Base-by-base conservation (phyloP, 805 yeast genomes). In the Zygosaccharomyces pseudorouxii region DNA sequence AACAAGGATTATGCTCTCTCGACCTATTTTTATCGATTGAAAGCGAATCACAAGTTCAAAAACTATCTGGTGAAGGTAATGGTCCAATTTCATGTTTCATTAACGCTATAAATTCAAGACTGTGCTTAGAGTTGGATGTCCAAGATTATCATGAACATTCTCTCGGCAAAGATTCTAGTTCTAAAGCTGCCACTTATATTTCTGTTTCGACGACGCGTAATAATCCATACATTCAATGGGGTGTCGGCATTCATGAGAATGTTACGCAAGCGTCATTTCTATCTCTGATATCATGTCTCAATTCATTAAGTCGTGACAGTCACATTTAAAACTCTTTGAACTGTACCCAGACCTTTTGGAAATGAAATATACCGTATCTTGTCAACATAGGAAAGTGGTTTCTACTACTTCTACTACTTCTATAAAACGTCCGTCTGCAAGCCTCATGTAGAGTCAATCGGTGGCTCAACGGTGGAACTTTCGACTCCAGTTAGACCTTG, bases 241-340 rank as follows among this genome's bases (percentile, higher is more conserved):
- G 97, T 70, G 90, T 90, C 50, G 97, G 96, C 62, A 81, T 89
- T 52, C 84, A 87, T 64, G 92, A 84, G 69, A 96, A 90, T 69
- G 93, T 87, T 46, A 83, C 95, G 19, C 84, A 83, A 62, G 93
- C 97, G 42, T 82, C 95, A 5, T 78, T 87, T 59, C 75, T 78
- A 57, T 79, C 92, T 10, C 74, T 85, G 53, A 63, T 83, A 38
- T 80, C 90, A 12, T 75, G 84, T 48, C 72, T 85, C 41, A 86
- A 86, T 61, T 44, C 45, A 5, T 36, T 37, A 19, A n/a, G 19
- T n/a, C 29, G 37, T 23, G 38, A 33, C 12, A 23, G n/a, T 25
- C 22, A 30, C 19, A 12, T 33, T 19, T 31, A 42, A n/a, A 22
- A 22, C 23, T 22, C 23, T 22, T 22, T 22, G 23, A 22, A 22